Evolutionary conservation across 2,329 filamentous ascomycete species (phyloP), one percentile per base, ranked within the genome.

Genomic region (Hymenoscyphus linearis): DNA sequence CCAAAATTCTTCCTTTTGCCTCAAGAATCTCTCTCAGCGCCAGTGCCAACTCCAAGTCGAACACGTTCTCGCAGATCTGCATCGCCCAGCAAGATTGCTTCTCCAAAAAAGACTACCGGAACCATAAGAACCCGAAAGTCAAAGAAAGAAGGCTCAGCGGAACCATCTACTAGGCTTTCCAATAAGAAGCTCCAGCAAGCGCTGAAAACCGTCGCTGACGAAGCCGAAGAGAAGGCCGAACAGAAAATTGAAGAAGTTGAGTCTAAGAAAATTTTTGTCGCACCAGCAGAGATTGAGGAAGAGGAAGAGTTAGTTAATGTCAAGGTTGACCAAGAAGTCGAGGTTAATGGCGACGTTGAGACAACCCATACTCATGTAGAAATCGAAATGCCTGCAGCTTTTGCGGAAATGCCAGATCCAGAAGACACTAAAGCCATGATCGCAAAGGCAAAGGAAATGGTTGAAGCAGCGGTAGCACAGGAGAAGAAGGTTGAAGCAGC

Each of bases 351-450:
- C n/a, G 85, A 87, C 22, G 76, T 83, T 3, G 87, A 91, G 73
- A 85, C 84, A 0, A 89, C 86, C 60, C 85, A 85, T 67, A 93
- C 88, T 6, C 85, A 86, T 54, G 85, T 93, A 55, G 88, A 88
- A 64, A 80, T 95, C 12, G 89, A 95, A 66, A 81, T 95, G 71
- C 90, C 92, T 3, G 80, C 85, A 10, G 83, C 82, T 58, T 78
- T 81, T 53, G 79, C 85, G 0, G 85, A 90, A 63, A 81, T 92
- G 9, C 87, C 89, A 0, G 84, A 86, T 13, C 86, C 90, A 0
- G 89, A 92, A 65, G 89, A 95, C 69, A 87, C 92, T 1, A 83
- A 89, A 61, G 84, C 87, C 60, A 92, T 97, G 88, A 88, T 98
- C 62, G 87, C 87, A 31, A 86, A 91, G 70, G 95, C 95, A 35